Evolutionary conservation across 352 stramenopile species (phyloP).

Genomic region (Pythium periplocum): DNA sequence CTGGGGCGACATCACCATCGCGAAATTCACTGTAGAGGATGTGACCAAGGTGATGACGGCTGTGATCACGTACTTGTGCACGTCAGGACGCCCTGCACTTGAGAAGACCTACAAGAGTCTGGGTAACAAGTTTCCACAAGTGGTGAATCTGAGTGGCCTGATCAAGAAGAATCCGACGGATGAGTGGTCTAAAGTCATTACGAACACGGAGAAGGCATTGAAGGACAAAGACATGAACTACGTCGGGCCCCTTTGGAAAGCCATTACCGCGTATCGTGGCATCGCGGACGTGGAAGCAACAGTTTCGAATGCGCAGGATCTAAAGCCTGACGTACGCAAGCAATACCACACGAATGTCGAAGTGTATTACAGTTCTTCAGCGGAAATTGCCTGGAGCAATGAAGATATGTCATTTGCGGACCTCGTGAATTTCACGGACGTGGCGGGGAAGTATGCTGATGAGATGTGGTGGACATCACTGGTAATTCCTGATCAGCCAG

Average conservation of each 20-base stretch:
- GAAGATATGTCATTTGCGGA: background rate
- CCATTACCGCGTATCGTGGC: too few species aligned
- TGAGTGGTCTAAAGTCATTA: slow-evolving; percentile 1
- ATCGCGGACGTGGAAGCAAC: too few species aligned
- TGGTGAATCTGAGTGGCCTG: slow-evolving; percentile 1
- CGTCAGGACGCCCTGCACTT: background rate
- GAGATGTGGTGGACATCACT: background rate
- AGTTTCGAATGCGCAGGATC: too few species aligned
- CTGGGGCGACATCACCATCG: slow-evolving; percentile 2
- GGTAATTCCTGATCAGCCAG: background rate
- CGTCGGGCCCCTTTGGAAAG: too few species aligned
- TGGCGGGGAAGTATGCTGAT: background rate
- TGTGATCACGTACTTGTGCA: background rate
- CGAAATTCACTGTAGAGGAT: background rate
- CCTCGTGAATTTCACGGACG: background rate
- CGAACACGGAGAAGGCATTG: background rate
- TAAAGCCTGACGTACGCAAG: background rate
- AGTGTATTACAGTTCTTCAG: background rate
- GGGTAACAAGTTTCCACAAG: background rate
- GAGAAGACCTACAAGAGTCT: slow-evolving; percentile 2
- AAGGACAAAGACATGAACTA: background rate
- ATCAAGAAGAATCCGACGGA: background rate
- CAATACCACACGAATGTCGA: background rate
- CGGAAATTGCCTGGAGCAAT: background rate
- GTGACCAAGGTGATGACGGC: background rate